A percentile compares a stretch with the other conserved stretches of the same genome.
These are phyloP conservation scores for Fallopia convolvulus DNA, from an alignment of 148 eudicot species.

Conservation along the genomic window DNA sequence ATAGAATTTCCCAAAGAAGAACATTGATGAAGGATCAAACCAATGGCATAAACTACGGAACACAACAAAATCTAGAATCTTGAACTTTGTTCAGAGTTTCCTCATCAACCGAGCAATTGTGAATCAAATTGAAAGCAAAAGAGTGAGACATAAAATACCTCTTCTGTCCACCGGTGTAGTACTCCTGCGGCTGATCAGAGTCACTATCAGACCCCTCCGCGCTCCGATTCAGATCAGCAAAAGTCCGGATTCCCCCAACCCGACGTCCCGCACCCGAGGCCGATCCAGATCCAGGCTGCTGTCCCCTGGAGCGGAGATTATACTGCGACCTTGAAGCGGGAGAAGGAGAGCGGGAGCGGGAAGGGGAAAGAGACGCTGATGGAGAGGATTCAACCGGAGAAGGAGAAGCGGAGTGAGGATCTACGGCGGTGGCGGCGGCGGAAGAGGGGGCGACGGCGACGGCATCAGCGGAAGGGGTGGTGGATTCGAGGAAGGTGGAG, in stretches of 20 bases:
- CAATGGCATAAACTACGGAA: neutral
- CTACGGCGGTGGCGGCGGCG: neutral
- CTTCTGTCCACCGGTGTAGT: slow-evolving; percentile 63
- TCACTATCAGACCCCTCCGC: slow-evolving; percentile 38
- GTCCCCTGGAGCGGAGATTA: slow-evolving; percentile 34
- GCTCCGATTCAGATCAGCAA: slow-evolving; percentile 45
- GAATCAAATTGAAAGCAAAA: neutral
- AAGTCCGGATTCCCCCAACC: slow-evolving; percentile 36
- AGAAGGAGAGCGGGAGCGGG: slow-evolving; percentile 46
- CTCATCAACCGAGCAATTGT: neutral
- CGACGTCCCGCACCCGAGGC: slow-evolving; percentile 12
- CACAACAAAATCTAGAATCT: neutral
- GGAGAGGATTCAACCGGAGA: slow-evolving; percentile 8
- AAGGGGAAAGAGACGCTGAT: slow-evolving; percentile 22
- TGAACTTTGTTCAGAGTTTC: neutral
- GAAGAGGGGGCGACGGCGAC: slow-evolving; percentile 13
- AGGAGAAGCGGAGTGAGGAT: slow-evolving; percentile 11
- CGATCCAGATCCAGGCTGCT: slow-evolving; percentile 6
- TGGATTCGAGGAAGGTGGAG: slow-evolving; percentile 65
- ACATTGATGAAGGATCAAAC: neutral
- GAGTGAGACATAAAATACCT: slow-evolving; percentile 29
- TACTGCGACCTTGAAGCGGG: slow-evolving; percentile 24
- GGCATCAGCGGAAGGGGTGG: slow-evolving; percentile 17
- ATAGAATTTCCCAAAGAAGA: neutral
- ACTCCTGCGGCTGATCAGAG: slow-evolving; percentile 46